phyloP scores from a whole-genome alignment of 2,329 filamentous ascomycete species.

The Aspergillus fructus region DNA sequence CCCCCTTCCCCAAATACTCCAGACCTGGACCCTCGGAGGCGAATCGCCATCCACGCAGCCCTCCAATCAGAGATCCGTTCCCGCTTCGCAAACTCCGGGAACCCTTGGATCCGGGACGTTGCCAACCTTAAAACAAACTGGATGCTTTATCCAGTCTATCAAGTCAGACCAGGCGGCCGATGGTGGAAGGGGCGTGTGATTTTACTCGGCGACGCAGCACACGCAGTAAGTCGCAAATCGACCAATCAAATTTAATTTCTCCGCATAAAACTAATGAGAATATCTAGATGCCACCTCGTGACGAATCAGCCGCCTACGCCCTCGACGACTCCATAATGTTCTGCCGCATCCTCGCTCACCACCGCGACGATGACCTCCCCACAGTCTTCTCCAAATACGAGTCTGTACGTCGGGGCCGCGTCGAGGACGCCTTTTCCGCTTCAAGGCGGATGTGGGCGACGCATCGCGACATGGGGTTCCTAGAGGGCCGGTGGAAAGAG shows the following conservation, averaged over 20 bases:
- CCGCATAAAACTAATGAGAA: not conserved
- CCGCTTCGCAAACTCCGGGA: conserved; percentile 30
- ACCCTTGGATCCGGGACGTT: conserved; percentile 34
- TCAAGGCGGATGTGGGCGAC: conserved; percentile 14
- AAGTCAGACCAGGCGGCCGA: conserved; percentile 33
- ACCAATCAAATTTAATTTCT: not conserved
- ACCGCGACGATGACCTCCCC: conserved; percentile 24
- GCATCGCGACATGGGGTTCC: conserved; percentile 16
- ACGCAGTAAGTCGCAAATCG: conserved; percentile 33
- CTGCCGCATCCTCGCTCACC: conserved; percentile 30
- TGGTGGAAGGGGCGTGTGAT: conserved; percentile 38
- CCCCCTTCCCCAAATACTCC: not conserved
- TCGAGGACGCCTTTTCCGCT: conserved; percentile 36
- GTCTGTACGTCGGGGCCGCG: conserved; percentile 29
- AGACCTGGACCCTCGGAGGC: conserved; percentile 23
- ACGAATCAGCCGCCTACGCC: conserved; percentile 41
- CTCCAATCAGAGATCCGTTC: conserved; percentile 33
- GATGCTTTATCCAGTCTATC: conserved; percentile 41
- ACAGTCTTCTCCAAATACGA: conserved; percentile 33
- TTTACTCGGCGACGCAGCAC: conserved; percentile 45
- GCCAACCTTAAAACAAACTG: conserved; percentile 33
- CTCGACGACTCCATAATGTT: conserved; percentile 44
- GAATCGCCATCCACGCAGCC: conserved; percentile 30
- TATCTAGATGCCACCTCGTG: conserved; percentile 42
- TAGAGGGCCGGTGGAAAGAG: conserved; percentile 13